Evolutionary conservation across 2,329 filamentous ascomycete genomes (phyloP).

Genomic region (Colletotrichum eremochloae): DNA sequence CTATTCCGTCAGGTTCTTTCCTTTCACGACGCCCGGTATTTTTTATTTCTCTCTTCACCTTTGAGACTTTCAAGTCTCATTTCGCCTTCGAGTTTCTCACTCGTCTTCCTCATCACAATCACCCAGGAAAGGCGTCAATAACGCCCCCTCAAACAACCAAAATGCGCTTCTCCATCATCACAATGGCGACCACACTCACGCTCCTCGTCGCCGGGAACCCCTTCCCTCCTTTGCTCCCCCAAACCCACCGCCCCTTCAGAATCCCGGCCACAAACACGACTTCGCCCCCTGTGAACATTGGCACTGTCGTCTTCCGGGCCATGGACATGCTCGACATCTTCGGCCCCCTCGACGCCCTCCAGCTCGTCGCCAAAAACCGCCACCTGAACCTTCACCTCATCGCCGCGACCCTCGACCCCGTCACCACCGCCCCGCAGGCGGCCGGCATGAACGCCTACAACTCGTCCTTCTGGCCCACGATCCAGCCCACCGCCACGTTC

Average conservation of each 20-base stretch:
- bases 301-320: slow-evolving; percentile 42
- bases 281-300: slow-evolving; percentile 37
- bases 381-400: slow-evolving; percentile 58
- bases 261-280: not conserved
- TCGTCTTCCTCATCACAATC: not conserved
- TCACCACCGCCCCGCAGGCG: slow-evolving; percentile 51
- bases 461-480: slow-evolving; percentile 52
- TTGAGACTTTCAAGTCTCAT: not conserved
- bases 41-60: not conserved
- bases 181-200: not conserved
- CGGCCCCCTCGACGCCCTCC: slow-evolving; percentile 44
- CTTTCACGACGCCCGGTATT: not conserved
- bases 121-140: not conserved
- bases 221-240: not conserved
- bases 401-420: slow-evolving; percentile 56
- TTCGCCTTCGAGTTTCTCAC: not conserved
- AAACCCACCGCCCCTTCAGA: not conserved
- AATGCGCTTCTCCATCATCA: slow-evolving; percentile 21
- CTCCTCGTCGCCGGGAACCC: slow-evolving; percentile 13
- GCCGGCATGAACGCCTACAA: slow-evolving; percentile 51
- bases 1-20: not conserved
- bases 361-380: slow-evolving; percentile 39
- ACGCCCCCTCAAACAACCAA: not conserved
- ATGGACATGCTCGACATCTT: slow-evolving; percentile 45
- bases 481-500: slow-evolving; percentile 66